phyloP scores from a whole-genome alignment of 129 eudicot species.

The Artemisia annua region DNA sequence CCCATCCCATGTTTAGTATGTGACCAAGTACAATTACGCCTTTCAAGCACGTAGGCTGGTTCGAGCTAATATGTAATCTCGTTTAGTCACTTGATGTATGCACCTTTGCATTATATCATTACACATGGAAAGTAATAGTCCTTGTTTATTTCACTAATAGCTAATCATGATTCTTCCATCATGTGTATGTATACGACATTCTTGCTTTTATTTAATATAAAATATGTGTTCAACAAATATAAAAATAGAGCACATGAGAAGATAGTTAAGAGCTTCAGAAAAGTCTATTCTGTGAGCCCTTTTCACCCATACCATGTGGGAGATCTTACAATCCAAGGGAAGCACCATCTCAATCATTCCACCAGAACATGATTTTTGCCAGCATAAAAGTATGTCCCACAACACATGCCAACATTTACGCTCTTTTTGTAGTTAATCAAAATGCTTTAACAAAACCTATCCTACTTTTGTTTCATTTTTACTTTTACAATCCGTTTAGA shows the following conservation, averaged over 20 bases:
- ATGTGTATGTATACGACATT: background rate
- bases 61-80: too few species aligned
- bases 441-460: background rate
- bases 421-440: background rate
- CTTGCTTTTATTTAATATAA: background rate
- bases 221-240: background rate
- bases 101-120: too few species aligned
- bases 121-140: too few species aligned
- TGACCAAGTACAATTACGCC: too few species aligned
- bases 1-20: too few species aligned
- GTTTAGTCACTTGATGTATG: too few species aligned
- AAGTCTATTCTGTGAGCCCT: constrained; percentile 18
- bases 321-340: constrained; percentile 21
- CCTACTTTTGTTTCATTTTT: too few species aligned
- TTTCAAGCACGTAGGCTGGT: too few species aligned
- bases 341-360: constrained; percentile 15
- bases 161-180: too few species aligned
- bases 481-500: too few species aligned
- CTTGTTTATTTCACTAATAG: too few species aligned
- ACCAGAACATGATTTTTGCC: constrained; percentile 22
- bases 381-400: constrained; percentile 17
- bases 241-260: constrained; percentile 17
- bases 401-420: background rate
- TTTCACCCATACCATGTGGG: constrained; percentile 32
- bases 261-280: background rate